These are phyloP conservation scores for Syzygium jambos DNA, from an alignment of 345 rosid genomes.

Conservation along the genomic window DNA sequence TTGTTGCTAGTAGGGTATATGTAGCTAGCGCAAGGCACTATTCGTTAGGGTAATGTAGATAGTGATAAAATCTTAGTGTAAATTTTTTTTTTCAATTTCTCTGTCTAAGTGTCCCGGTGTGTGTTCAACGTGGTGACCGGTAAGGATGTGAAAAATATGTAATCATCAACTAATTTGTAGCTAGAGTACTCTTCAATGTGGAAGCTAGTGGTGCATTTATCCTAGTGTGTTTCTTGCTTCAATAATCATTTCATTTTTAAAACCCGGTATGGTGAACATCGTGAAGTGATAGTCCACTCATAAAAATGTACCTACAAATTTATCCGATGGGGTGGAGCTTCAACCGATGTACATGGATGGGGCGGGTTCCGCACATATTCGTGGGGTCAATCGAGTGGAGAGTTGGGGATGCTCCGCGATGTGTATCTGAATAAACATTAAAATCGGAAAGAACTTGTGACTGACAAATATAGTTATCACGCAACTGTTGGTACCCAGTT, in stretches of 20 bases:
- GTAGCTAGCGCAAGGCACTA: background rate
- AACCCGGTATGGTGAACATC: background rate
- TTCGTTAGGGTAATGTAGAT: background rate
- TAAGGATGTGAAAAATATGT: background rate
- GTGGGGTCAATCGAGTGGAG: background rate
- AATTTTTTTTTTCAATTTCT: background rate
- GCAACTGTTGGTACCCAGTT: background rate
- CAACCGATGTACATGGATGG: background rate
- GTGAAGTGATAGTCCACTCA: background rate
- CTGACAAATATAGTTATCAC: background rate
- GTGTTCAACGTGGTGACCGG: background rate
- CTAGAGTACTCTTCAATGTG: too few relatives aligned
- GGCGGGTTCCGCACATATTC: too few relatives aligned
- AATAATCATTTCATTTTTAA: background rate
- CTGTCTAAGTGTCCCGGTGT: background rate
- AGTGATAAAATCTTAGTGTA: background rate
- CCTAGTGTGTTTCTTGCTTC: background rate
- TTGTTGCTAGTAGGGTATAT: background rate
- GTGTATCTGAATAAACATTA: background rate
- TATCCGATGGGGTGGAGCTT: background rate
- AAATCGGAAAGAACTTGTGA: background rate
- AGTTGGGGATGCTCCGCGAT: background rate
- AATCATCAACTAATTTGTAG: background rate
- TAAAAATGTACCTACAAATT: background rate
- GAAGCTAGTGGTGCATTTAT: background rate